phyloP scores from a whole-genome alignment of 345 rosid species.

The Bruguiera parviflora region DNA sequence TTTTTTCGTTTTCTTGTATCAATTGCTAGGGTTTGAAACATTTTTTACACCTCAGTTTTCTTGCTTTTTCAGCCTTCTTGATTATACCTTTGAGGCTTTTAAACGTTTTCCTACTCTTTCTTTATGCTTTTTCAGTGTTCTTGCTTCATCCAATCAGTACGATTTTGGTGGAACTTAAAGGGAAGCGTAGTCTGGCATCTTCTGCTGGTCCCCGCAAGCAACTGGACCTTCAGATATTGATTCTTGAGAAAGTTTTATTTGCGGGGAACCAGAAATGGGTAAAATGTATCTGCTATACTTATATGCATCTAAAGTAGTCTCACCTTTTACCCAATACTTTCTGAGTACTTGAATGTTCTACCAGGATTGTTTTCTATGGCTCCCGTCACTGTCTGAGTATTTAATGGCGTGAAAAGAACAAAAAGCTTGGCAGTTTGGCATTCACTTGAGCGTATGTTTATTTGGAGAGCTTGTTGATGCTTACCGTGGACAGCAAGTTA shows the following conservation, averaged over 20 bases:
- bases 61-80: not conserved
- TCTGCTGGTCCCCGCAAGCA: constrained; percentile 57
- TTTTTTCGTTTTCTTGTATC: not conserved
- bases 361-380: constrained; percentile 64
- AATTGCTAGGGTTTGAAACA: not conserved
- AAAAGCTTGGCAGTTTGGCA: constrained; percentile 64
- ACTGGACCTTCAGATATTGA: constrained; percentile 51
- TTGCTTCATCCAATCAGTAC: constrained; percentile 36
- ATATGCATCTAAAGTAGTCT: constrained; percentile 3
- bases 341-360: constrained; percentile 12
- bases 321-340: constrained; percentile 23
- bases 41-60: too few relatives aligned
- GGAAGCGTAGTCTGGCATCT: constrained; percentile 57
- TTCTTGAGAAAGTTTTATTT: constrained; percentile 72
- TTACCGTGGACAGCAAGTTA: constrained; percentile 73
- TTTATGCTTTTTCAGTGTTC: constrained; percentile 35
- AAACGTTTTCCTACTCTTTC: too few relatives aligned
- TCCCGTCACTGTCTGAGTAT: constrained; percentile 66
- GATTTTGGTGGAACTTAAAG: constrained; percentile 19
- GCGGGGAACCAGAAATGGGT: constrained; percentile 61
- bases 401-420: constrained; percentile 71
- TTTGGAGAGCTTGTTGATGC: constrained; percentile 64
- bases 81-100: not conserved
- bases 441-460: constrained; percentile 47
- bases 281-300: constrained; percentile 39